Base-by-base conservation (phyloP, 176 grass and related monocot species). In the Pharus latifolius region DNA sequence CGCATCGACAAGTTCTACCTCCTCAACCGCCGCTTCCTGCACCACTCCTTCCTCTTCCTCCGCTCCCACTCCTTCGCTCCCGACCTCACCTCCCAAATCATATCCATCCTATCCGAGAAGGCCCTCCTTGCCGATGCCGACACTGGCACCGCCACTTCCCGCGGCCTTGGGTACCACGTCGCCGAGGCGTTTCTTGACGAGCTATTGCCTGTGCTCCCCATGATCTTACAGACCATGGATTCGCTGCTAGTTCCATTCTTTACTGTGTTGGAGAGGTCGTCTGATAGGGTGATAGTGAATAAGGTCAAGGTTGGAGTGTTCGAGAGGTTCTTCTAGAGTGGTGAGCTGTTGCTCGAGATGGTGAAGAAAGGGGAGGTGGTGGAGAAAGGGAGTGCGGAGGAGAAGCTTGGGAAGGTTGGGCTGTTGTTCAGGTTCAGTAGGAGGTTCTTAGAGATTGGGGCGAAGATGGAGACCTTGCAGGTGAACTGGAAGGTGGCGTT, bases 1-100 rank as follows among this genome's bases (percentile, higher is more conserved):
- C 89, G 87, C 62, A 79, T 99, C 63, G 95, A 99, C 68, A 99
- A 99, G 79, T 99, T 99, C 79, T 99, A 94, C 76, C 84, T 99
- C 56, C 73, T 99, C 63, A 90, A 88, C 72, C 81, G 95, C 40
- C 72, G 87, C 1, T 91, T 99, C 80, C 74, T 91, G 54, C 46
- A 30, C 71, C 90, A 99, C 69, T 54, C 77, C 49, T 94, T 99
- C 62, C 75, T 80, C 33, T 68, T 99, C 41, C 75, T 99, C 56
- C 24, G 13, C 61, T 67, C 71, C 18, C 75, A 70, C 51, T 56
- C 77, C 5, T 99, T 91, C 82, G 72, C 81, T 45, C 66, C 72
- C 10, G 26, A 29, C 44, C 24, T 86, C 60, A 60, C 74, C 43
- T 22, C 38, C 20, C 78, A 56, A 34, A 34, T 94, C 50, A 62